These are phyloP conservation scores for Phoenix dactylifera DNA, from an alignment of 176 grass and related monocot species.

Conservation along the genomic window DNA sequence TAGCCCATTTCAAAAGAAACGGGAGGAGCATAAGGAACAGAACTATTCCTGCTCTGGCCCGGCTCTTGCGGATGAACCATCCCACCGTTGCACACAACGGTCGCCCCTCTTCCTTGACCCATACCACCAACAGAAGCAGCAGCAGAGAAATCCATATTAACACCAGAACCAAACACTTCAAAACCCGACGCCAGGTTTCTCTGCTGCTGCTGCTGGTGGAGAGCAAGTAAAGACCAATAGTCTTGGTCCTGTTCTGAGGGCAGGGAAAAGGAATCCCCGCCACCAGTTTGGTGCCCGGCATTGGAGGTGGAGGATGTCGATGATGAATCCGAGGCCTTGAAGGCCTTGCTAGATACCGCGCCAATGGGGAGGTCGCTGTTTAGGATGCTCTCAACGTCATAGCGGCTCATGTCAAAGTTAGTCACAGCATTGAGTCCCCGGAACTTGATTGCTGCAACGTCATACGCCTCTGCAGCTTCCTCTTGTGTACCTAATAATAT, in stretches of 20 bases:
- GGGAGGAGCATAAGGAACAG: constrained; percentile 54
- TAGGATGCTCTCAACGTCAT: constrained; percentile 86
- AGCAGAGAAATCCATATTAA: constrained; percentile 76
- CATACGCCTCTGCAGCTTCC: constrained; percentile 86
- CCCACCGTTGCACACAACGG: constrained; percentile 26
- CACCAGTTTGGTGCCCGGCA: constrained; percentile 1
- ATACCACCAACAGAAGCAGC: constrained; percentile 30
- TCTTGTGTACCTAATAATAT: constrained; percentile 58
- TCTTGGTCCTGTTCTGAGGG: constrained; percentile 43
- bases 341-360: constrained; percentile 4
- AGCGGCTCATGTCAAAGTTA: constrained; percentile 97
- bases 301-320: not conserved
- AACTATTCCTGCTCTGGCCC: constrained; percentile 17
- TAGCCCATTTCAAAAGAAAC: constrained; percentile 39
- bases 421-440: constrained; percentile 80
- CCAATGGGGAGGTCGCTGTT: constrained; percentile 79
- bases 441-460: constrained; percentile 94
- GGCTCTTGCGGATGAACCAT: constrained; percentile 19
- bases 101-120: constrained; percentile 15
- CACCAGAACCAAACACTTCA: constrained; percentile 48
- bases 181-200: constrained; percentile 32
- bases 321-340: constrained; percentile 26
- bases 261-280: not conserved
- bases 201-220: constrained; percentile 57
- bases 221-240: constrained; percentile 60